Conservation (phyloP, 2,329 filamentous ascomycete genomes). For the Talaromyces atroroseus region DNA sequence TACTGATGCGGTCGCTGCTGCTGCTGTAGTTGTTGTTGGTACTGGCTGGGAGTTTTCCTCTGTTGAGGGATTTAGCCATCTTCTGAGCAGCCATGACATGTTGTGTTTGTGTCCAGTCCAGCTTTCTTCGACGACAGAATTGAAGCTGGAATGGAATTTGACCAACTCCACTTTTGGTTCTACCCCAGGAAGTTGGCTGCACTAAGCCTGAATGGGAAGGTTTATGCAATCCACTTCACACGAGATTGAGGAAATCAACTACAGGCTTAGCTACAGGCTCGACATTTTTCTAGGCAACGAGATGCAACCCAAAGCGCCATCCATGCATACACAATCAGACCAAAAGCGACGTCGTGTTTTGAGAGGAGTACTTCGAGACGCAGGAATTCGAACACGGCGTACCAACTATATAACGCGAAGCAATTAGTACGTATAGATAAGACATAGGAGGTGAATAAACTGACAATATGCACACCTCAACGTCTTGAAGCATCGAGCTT, state of each 20-base stretch:
- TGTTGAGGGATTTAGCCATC: slow-evolving; percentile 7
- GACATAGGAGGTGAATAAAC: neutral
- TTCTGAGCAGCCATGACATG: slow-evolving; percentile 13
- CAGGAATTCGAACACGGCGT: neutral
- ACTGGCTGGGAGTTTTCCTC: slow-evolving; percentile 2
- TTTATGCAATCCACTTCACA: neutral
- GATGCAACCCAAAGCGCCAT: neutral
- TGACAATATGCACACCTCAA: neutral
- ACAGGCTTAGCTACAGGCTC: neutral
- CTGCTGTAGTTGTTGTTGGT: neutral
- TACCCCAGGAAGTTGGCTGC: neutral
- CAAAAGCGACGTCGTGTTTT: neutral
- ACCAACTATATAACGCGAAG: neutral
- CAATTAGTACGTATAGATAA: neutral
- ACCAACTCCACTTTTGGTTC: neutral
- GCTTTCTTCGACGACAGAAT: neutral
- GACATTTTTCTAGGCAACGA: neutral
- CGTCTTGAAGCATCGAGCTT: neutral
- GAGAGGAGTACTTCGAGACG: neutral
- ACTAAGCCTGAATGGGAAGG: neutral
- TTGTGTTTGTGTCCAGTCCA: neutral
- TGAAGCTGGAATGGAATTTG: neutral
- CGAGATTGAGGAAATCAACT: no score
- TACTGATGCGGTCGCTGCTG: neutral
- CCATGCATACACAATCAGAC: neutral